Evolutionary conservation across 2,329 filamentous ascomycete genomes (phyloP), one percentile per base, ranked within the genome.

Genomic region (Fusarium sororula): DNA sequence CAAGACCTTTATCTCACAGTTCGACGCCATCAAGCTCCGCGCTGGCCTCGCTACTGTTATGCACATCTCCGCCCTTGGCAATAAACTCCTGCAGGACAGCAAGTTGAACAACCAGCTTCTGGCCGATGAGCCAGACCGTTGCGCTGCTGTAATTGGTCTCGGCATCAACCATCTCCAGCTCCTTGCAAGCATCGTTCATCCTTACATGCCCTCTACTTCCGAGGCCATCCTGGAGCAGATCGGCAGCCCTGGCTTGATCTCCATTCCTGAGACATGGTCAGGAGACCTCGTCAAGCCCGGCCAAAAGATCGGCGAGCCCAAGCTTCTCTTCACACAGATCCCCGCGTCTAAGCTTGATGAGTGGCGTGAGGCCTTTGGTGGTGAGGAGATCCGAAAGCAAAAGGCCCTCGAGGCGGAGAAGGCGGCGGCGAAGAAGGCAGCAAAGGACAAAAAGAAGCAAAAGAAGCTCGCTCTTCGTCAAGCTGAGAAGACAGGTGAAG

Each of bases 121-220:
- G 28, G 83, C 85, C 7, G 87, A 89, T 39, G 82, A 89, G 74
- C 88, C 88, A 1, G 87, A 86, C 56, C 86, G 87, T 41, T 89
- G 87, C 68, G 83, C 85, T 41, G 85, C 87, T 12, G 87, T 90
- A n/a, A 87, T 97, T 61, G 93, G 94, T 63, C 86, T 95, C n/a
- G 94, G 92, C 2, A 86, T 97, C 68, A 97, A 97, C 84, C 90
- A 95, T 73, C 91, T 96, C 61, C 91, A 96, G 79, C 90, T 98
- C 38, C 88, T 97, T 54, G 93, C 95, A 28, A 91, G 90, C 61
- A 85, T 98, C 48, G 89, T 95, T 64, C 90, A 91, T 59, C 95
- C 95, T 1, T 98, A 96, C 84, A 94, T 98, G 87, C 95, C 94
- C 45, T 88, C 88, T n/a, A 95, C 93, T 14, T 87, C 93, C 7